Evolutionary conservation across 495 filamentous ascomycete species (phyloP), one percentile per base, ranked within the genome.

Genomic region (Penicillium waksmanii): DNA sequence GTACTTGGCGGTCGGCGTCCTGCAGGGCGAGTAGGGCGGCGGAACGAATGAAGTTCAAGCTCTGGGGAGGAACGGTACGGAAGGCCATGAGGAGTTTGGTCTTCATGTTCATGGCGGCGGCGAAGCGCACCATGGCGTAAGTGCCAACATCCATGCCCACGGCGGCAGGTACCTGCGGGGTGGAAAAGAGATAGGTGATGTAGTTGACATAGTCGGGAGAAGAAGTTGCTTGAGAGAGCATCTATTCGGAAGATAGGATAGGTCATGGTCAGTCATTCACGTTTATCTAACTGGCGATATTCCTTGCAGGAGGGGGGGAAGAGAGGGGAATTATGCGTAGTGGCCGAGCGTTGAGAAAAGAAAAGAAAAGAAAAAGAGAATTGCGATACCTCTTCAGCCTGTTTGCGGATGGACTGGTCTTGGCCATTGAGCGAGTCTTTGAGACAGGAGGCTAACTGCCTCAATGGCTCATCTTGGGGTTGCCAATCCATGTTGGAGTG

Each of bases 181-280:
- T 91, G 50, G 88, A 90, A 72, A 96, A 89, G 18, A 99, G 83
- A 69, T 92, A 97, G 51, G 91, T 89, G 49, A 99, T 85, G 71
- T 99, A 99, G 74, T 97, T 97, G 76, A 94, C 91, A 80, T 97
- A 92, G 72, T 97, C 94, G 9, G 94, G 94, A 15, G 88, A 96
- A 13, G 85, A 78, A 71, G 93, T 94, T 36, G 96, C 95, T 80
- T 96, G 90, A 54, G 86, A 82, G 65, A 99, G 90, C 92, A 98
- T 96, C 95, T 98, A 69, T 54, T 58, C 31, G 7, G 12, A 51
- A 33, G 13, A 42, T 1, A 35, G 7, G 36, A 40, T n/a, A 40
- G 11, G 11, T 1, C 18, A 15, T 31, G 1, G 40, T 66, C 44
- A 64, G 61, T 46, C 31, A 17, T 17, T 40, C 43, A 17, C 17